Evolutionary conservation across 495 filamentous ascomycete species (phyloP).

Genomic region (Parathielavia hyrcaniae): DNA sequence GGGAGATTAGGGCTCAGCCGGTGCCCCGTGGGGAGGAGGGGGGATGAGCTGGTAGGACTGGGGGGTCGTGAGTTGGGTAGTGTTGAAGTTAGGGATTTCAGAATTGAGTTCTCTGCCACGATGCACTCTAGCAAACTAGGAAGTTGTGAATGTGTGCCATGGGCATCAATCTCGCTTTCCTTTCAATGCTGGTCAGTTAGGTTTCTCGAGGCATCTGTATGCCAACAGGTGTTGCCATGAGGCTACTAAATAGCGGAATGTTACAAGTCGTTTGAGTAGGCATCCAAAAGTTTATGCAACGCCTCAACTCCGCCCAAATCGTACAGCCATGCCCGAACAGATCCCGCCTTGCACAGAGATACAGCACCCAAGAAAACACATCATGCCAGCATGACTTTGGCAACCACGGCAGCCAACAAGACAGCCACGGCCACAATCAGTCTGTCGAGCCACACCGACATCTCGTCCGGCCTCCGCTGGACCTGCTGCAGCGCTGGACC

Average conservation of each 20-base stretch:
- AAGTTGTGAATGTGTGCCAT: no score
- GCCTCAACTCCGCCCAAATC: not conserved
- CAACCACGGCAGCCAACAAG: slow-evolving; percentile 46
- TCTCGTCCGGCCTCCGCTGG: slow-evolving; percentile 22
- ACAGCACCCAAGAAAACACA: not conserved
- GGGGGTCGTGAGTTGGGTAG: not conserved
- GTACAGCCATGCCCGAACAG: not conserved
- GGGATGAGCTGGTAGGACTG: not conserved
- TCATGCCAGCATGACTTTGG: slow-evolving; percentile 40
- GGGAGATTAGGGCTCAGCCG: slow-evolving; percentile 60
- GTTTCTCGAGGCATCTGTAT: not conserved
- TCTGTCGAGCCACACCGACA: slow-evolving; percentile 57
- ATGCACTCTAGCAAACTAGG: no score
- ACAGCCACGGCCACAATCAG: slow-evolving; percentile 50
- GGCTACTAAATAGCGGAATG: no score
- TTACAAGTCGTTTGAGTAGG: not conserved
- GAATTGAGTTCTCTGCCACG: no score
- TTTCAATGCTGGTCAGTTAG: no score
- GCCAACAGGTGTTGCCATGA: no score
- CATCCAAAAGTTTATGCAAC: not conserved
- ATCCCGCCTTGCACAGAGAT: not conserved
- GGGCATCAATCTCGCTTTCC: no score
- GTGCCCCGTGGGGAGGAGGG: slow-evolving; percentile 22
- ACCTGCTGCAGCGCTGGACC: slow-evolving; percentile 28
- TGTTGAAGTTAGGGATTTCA: no score